Percentiles rank a stretch among this genome's conserved stretches.
Conservation (phyloP, 2,329 filamentous ascomycete species). For the Cytospora piceae region DNA sequence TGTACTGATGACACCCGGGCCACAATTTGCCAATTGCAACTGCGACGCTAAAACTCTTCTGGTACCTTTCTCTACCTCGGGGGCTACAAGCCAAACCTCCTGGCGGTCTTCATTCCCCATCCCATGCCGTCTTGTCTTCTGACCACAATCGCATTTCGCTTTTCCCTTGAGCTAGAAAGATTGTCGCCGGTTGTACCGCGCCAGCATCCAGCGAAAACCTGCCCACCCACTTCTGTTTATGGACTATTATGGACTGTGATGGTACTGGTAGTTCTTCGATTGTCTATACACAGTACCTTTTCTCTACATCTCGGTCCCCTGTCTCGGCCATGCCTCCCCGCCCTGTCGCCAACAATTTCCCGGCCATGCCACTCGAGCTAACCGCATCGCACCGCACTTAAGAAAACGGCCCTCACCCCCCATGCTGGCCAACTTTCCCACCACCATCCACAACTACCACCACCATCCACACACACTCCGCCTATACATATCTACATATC, state of each 20-base stretch:
- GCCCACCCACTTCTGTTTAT: background rate
- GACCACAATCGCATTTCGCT: slow-evolving; percentile 27
- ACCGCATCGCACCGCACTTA: slow-evolving; percentile 28
- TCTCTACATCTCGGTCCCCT: slow-evolving; percentile 12
- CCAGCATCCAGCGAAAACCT: slow-evolving; percentile 19
- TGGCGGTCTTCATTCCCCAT: slow-evolving; percentile 26
- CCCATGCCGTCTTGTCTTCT: slow-evolving; percentile 29
- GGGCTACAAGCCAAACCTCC: slow-evolving; percentile 17
- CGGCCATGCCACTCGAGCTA: slow-evolving; percentile 28
- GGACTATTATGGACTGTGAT: slow-evolving; percentile 2
- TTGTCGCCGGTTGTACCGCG: slow-evolving; percentile 26
- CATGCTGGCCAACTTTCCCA: slow-evolving; percentile 22
- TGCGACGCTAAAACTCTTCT: slow-evolving; percentile 23
- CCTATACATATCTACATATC: slow-evolving; percentile 20
- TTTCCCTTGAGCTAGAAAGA: slow-evolving; percentile 18
- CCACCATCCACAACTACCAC: slow-evolving; percentile 25
- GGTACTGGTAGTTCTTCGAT: background rate
- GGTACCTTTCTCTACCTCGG: slow-evolving; percentile 22
- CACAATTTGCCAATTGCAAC: slow-evolving; percentile 23
- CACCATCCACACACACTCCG: slow-evolving; percentile 20
- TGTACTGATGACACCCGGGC: slow-evolving; percentile 10
- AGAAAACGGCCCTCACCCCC: slow-evolving; percentile 29
- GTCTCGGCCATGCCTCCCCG: slow-evolving; percentile 7
- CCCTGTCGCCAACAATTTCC: slow-evolving; percentile 31
- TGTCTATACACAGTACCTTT: slow-evolving; percentile 9